These are phyloP conservation scores for Fraxinus pennsylvanica DNA, from an alignment of 257 asterid species.

Conservation along the genomic window DNA sequence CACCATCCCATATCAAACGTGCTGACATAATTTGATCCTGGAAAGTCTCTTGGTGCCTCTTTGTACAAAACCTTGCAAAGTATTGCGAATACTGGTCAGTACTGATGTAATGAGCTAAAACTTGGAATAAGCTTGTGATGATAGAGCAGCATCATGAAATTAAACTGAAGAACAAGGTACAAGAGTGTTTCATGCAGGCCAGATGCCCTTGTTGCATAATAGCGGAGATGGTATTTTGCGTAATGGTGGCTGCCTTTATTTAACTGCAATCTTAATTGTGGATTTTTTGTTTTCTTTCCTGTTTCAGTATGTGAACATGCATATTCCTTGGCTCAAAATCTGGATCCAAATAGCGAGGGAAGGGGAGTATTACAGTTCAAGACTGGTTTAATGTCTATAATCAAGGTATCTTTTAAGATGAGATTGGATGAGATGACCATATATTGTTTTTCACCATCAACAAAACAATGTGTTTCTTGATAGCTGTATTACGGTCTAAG, in stretches of 20 bases:
- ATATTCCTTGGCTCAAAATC: constrained; percentile 91
- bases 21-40: constrained; percentile 11
- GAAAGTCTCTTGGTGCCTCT: constrained; percentile 10
- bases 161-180: constrained; percentile 5
- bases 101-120: not conserved
- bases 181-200: constrained; percentile 2
- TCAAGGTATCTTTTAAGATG: constrained; percentile 65
- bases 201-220: not conserved
- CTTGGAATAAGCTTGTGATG: constrained; percentile 13
- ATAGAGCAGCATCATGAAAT: constrained; percentile 8
- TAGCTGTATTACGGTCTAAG: not conserved
- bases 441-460: constrained; percentile 1
- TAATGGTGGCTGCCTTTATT: constrained; percentile 11
- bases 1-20: constrained; percentile 1
- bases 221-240: not conserved
- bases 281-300: constrained; percentile 20
- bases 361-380: constrained; percentile 99
- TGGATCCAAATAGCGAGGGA: constrained; percentile 99
- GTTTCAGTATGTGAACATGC: constrained; percentile 96
- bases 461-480: not conserved
- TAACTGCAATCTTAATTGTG: constrained; percentile 18
- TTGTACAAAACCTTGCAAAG: not conserved
- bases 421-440: constrained; percentile 5
- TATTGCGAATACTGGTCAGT: constrained; percentile 23
- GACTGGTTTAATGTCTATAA: constrained; percentile 97